Base-by-base conservation (phyloP, 2,329 filamentous ascomycete genomes). In the Claviceps pusilla region DNA sequence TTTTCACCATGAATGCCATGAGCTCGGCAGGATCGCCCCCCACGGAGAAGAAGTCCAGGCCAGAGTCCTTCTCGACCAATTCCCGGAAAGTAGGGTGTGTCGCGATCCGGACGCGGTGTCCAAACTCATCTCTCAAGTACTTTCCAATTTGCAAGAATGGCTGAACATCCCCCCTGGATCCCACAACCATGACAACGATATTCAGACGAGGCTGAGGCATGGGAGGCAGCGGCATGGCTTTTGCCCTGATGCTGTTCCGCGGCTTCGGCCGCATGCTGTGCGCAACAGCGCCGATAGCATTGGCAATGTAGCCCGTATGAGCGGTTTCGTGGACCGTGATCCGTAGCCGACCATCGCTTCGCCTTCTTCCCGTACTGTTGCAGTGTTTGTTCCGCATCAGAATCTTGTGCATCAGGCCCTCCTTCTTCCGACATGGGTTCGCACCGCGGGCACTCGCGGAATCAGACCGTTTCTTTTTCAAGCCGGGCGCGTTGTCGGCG, bases 1-100 rank as follows among this genome's bases (percentile, higher is more conserved):
- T 89, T 69, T 89, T 89, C 39, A 90, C 86, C 87, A 93, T 91
- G 66, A 89, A 91, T 0, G 85, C 83, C 87, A 91, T 91, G 1
- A 93, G 72, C 66, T 90, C 86, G 0, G 83, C 80, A 2, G 87
- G 87, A 60, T 91, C 83, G 1, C 87, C 87, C 1, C 87, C 87
- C 2, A 90, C 79, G 1, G 80, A 84, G 68, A 90, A 91, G 69
- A 91, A 91, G 60, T 91, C 87, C 0, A 91, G 73, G 0, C 82
- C 84, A 0, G 75, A 82, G 57, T 89, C 84, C 50, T 83, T 76
- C 61, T 87, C 77, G 1, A 91, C 79, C 60, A 90, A 89, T 0
- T 87, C 79, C 50, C 81, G 81, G 65, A 91, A 91, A 0, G 81
- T 81, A 1, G 86, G 84, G 62, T 91, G 87, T 0, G 86, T 90